Conservation (phyloP, 345 rosid genomes). For the thale cress (Arabidopsis thaliana) region TAIR10.1 NC_003074.8:20198001-20198500, state of each 20-base stretch:
- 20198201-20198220: constrained; percentile 19
- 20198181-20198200: constrained; percentile 39
- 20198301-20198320: constrained; percentile 10
- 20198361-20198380: background rate
- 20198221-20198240: constrained; percentile 10
- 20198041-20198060: constrained; percentile 89
- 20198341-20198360: background rate
- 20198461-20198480: background rate
- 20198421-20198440: background rate
- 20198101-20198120: constrained; percentile 64
- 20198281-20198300: background rate
- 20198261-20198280: constrained; percentile 14
- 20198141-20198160: constrained; percentile 73
- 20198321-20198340: background rate
- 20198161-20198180: constrained; percentile 46
- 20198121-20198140: constrained; percentile 56
- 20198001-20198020: constrained; percentile 72
- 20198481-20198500: constrained; percentile 15
- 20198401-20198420: background rate
- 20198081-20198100: constrained; percentile 63
- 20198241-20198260: constrained; percentile 40
- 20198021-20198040: constrained; percentile 66
- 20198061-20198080: constrained; percentile 66
- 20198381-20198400: background rate
- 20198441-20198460: constrained; percentile 2